Base-by-base conservation (phyloP, 345 rosid species). In the Durio zibethinus region DNA sequence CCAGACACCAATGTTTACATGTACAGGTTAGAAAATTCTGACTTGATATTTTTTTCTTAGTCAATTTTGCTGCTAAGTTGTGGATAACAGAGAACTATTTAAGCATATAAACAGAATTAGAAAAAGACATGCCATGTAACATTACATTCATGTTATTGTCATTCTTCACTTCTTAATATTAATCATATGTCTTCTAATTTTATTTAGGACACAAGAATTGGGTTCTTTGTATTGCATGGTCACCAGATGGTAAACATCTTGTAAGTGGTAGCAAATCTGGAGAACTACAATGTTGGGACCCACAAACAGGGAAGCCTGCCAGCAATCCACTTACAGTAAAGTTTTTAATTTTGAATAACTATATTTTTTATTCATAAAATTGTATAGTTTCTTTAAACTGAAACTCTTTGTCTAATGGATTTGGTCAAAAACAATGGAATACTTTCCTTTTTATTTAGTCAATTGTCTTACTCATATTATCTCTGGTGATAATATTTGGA, bases 141-240 rank as follows among this genome's bases (percentile, higher is more conserved):
- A 16, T 18, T 29, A 53, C 4, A 63, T 52, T 71, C 23, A 4
- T 35, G 73, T 5, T 31, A 18, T 42, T 63, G 56, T 48, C 29
- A n/a, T n/a, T 54, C 53, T 43, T 23, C 20, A 11, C 33, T 72
- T 8, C 50, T 33, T 74, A 11, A 9, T 61, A 47, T 62, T 73
- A 64, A 74, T 23, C 16, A 7, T 43, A 5, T 1, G 53, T 23
- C 25, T 6, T 40, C 54, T 56, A 10, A 77, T 43, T 73, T 35
- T 76, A 48, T 86, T 71, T 87, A 92, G 99, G 99, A 56, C 99
- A 97, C 90, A 94, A 78, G 87, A 94, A 97, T 78, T 97, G 97
- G 98, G 97, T 97, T 82, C 96, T 97, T 31, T 89, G 90, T 77
- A 80, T 97, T 78, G 93, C 97, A 25, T 97, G 99, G 98, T 93